phyloP scores from a whole-genome alignment of 169 alveolate genomes.

The Eimeria falciformis region DNA sequence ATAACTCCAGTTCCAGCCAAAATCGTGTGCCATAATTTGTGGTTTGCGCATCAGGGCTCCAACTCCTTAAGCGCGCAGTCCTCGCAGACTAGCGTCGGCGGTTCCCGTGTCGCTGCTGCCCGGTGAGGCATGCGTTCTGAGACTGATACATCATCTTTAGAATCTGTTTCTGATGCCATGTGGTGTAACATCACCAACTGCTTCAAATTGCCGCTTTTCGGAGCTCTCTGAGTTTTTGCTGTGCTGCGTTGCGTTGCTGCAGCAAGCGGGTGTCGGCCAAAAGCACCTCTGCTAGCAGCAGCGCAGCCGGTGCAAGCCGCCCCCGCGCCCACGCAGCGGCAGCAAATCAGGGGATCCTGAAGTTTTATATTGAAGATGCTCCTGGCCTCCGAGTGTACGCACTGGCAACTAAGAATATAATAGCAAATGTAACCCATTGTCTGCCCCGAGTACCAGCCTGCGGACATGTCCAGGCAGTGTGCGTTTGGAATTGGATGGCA shows the following conservation, averaged over 20 bases:
- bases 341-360: conserved; percentile 72
- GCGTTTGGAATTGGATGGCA: too few relatives aligned
- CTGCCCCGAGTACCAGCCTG: too few relatives aligned
- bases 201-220: too few relatives aligned
- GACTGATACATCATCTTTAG: too few relatives aligned
- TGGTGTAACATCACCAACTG: too few relatives aligned
- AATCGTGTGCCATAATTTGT: too few relatives aligned
- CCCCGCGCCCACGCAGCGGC: conserved; percentile 41
- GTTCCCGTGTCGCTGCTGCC: conserved; percentile 45
- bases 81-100: conserved; percentile 56
- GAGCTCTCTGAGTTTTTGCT: neutral
- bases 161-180: too few relatives aligned
- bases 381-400: conserved; percentile 76
- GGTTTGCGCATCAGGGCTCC: conserved; percentile 42
- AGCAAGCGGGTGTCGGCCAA: conserved; percentile 34
- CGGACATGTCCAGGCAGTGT: too few relatives aligned
- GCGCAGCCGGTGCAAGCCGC: neutral
- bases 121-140: conserved; percentile 22
- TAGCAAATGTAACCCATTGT: too few relatives aligned
- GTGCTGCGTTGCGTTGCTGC: neutral
- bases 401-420: neutral
- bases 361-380: conserved; percentile 73
- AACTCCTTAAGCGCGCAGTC: conserved; percentile 22
- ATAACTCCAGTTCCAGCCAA: too few relatives aligned
- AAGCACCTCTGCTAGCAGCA: conserved; percentile 25